A percentile compares a stretch with the other conserved stretches of the same genome.
phyloP scores from a whole-genome alignment of 345 rosid species.

The Trapa incisa region DNA sequence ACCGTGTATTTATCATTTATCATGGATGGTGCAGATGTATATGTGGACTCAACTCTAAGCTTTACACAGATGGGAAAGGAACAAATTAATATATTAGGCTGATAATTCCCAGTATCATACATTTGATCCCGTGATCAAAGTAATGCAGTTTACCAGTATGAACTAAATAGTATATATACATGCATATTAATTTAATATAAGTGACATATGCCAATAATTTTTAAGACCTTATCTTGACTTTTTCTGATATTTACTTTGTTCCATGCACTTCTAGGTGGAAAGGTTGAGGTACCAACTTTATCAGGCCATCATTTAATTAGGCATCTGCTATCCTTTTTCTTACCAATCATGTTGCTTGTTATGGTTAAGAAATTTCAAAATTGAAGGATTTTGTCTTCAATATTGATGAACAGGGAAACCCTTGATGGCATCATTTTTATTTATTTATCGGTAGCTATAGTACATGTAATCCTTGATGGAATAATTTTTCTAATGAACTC shows the following conservation, averaged over 20 bases:
- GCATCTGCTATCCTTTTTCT: background rate
- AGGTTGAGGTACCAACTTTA: conserved; percentile 73
- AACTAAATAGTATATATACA: background rate
- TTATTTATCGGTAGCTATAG: background rate
- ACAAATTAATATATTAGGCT: background rate
- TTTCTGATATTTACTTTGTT: conserved; percentile 12
- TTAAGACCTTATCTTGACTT: background rate
- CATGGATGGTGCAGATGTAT: conserved; percentile 84
- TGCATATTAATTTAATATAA: background rate
- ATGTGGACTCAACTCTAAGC: conserved; percentile 71
- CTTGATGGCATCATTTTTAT: background rate
- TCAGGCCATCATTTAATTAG: conserved; percentile 17
- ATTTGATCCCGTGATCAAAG: background rate
- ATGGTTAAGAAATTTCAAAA: background rate
- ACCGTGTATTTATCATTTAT: conserved; percentile 60
- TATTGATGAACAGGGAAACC: background rate
- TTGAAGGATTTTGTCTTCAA: background rate
- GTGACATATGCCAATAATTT: background rate
- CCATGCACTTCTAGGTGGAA: conserved; percentile 90
- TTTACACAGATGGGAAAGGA: conserved; percentile 63
- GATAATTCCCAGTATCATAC: background rate
- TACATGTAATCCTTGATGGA: background rate
- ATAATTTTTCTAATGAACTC: background rate
- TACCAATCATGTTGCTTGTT: background rate
- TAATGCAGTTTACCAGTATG: background rate